phyloP scores from a whole-genome alignment of 495 filamentous ascomycete species.

The Pyrenula aspistea region DNA sequence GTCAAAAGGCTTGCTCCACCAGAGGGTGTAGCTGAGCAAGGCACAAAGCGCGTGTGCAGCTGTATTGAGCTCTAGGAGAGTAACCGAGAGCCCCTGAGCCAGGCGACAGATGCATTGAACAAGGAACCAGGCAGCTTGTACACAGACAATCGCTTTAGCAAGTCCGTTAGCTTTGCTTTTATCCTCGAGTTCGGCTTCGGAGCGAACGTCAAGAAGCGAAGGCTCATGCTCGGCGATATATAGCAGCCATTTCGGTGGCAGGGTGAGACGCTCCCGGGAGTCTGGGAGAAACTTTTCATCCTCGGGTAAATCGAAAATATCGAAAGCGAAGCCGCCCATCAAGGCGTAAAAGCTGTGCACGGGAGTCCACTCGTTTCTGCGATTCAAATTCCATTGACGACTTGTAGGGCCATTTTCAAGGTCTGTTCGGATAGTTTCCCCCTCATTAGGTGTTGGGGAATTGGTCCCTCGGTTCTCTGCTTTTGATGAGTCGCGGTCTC shows the following conservation, averaged over 20 bases:
- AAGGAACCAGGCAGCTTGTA: slow-evolving; percentile 21
- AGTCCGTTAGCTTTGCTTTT: slow-evolving; percentile 21
- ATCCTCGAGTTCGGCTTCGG: slow-evolving; percentile 11
- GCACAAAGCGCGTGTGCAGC: slow-evolving; percentile 20
- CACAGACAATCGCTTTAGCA: slow-evolving; percentile 17
- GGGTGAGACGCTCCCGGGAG: slow-evolving; percentile 1
- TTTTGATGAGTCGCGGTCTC: not conserved
- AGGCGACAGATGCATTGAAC: slow-evolving; percentile 12
- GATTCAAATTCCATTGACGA: not conserved
- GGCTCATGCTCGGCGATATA: not conserved
- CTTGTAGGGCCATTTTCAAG: not conserved
- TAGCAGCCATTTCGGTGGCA: slow-evolving; percentile 7
- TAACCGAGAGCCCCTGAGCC: slow-evolving; percentile 9
- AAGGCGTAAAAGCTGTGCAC: slow-evolving; percentile 15
- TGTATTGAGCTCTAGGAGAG: slow-evolving; percentile 19
- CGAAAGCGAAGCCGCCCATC: slow-evolving; percentile 20
- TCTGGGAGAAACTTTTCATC: slow-evolving; percentile 5
- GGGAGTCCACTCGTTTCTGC: slow-evolving; percentile 10
- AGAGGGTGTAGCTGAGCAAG: slow-evolving; percentile 17
- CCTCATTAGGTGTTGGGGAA: not conserved
- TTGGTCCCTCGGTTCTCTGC: not conserved
- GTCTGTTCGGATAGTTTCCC: not conserved
- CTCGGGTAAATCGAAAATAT: slow-evolving; percentile 1
- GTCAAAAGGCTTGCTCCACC: slow-evolving; percentile 23
- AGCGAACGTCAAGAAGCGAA: slow-evolving; percentile 6